Evolutionary conservation across 106 monocot genomes (phyloP).

Genomic region (Phalaenopsis equestris): DNA sequence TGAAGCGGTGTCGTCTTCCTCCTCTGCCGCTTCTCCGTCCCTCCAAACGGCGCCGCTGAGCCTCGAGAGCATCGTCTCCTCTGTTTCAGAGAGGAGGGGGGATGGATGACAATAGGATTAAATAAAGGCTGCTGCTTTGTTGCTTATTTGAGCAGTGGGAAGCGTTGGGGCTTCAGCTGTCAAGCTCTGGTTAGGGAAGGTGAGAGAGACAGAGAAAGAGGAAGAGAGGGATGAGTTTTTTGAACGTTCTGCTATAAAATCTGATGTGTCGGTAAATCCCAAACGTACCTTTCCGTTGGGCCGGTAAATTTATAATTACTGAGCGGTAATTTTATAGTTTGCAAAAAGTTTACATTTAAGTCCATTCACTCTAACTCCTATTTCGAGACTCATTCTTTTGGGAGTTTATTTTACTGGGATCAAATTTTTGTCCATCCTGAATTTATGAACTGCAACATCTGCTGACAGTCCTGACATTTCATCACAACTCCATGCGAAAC

Average conservation of each 20-base stretch:
- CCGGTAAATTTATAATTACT: not conserved
- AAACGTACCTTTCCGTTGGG: not conserved
- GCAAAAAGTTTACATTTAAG: too few relatives aligned
- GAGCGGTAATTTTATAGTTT: too few relatives aligned
- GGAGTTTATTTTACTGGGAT: too few relatives aligned
- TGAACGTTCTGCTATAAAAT: not conserved
- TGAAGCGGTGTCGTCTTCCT: constrained; percentile 4
- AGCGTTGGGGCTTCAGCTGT: not conserved
- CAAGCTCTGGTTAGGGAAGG: not conserved
- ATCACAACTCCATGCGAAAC: too few relatives aligned
- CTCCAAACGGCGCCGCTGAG: constrained; percentile 4
- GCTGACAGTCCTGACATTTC: too few relatives aligned
- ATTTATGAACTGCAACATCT: too few relatives aligned
- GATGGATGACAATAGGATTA: not conserved
- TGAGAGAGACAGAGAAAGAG: not conserved
- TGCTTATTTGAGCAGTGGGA: constrained; percentile 2
- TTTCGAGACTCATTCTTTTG: too few relatives aligned
- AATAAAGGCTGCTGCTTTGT: not conserved
- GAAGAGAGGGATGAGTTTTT: not conserved
- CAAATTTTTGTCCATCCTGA: too few relatives aligned
- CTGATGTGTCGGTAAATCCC: not conserved
- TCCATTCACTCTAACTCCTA: too few relatives aligned
- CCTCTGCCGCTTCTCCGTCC: constrained; percentile 6
- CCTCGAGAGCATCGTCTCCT: constrained; percentile 5
- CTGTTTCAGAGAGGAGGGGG: not conserved